Evolutionary conservation across 2,329 filamentous ascomycete species (phyloP).

Genomic region (Myrmaecium sp.): DNA sequence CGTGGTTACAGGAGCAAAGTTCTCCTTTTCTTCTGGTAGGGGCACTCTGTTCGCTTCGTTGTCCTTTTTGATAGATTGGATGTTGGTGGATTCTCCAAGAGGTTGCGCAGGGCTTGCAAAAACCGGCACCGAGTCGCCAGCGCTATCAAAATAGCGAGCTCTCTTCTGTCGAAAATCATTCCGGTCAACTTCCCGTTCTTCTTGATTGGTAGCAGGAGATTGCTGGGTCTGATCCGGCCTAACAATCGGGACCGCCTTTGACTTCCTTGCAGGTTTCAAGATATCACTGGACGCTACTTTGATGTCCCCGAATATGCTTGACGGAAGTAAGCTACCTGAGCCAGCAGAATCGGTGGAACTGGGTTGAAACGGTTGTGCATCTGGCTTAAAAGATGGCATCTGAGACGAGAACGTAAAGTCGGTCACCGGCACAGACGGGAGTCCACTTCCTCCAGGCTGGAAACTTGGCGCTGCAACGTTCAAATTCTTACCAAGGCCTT

Average conservation of each 20-base stretch:
- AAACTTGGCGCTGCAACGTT: conserved; percentile 57
- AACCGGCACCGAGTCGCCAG: conserved; percentile 55
- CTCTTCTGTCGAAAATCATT: conserved; percentile 57
- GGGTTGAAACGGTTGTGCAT: conserved; percentile 19
- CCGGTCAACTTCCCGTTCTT: conserved; percentile 28
- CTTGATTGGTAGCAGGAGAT: too few species aligned
- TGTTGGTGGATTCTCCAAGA: conserved; percentile 12
- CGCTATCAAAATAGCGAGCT: conserved; percentile 44
- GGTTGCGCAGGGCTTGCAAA: conserved; percentile 40
- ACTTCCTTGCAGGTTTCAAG: conserved; percentile 49
- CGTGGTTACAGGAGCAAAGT: conserved; percentile 19
- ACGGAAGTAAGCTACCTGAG: conserved; percentile 10
- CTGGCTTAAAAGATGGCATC: conserved; percentile 10
- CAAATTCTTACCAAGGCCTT: conserved; percentile 34
- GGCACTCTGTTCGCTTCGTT: conserved; percentile 10
- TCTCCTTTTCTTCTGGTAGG: conserved; percentile 19
- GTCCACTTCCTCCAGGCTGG: conserved; percentile 34
- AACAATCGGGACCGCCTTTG: conserved; percentile 72
- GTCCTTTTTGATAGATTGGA: conserved; percentile 10
- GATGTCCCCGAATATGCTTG: conserved; percentile 19
- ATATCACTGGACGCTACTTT: conserved; percentile 44
- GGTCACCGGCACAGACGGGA: conserved; percentile 1
- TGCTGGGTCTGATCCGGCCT: conserved; percentile 33
- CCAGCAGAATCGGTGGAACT: conserved; percentile 6
- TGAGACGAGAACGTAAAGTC: conserved; percentile 7